phyloP scores from a whole-genome alignment of 306 rosid species.

The Pueraria montana region DNA sequence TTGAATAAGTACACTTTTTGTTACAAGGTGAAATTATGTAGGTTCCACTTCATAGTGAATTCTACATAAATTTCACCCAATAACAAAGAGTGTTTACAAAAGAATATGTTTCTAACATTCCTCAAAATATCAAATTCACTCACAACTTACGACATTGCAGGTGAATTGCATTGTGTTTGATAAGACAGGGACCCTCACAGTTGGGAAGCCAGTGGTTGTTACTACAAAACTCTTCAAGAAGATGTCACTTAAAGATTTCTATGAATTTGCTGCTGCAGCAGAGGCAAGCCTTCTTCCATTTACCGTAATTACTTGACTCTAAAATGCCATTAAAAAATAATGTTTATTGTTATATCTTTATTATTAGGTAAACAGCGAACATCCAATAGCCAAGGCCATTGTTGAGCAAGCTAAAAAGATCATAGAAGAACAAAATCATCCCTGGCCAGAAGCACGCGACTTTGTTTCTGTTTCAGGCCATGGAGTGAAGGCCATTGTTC shows the following conservation, averaged over 20 bases:
- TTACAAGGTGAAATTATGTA: background rate
- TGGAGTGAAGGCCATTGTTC: conserved; percentile 77
- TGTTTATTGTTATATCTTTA: conserved; percentile 13
- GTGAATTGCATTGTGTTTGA: conserved; percentile 89
- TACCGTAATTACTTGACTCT: background rate
- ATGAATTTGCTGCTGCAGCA: conserved; percentile 77
- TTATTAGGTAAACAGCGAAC: conserved; percentile 92
- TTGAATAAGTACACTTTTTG: background rate
- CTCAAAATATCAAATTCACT: background rate
- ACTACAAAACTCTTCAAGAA: conserved; percentile 57
- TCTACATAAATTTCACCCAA: background rate
- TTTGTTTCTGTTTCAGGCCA: conserved; percentile 80
- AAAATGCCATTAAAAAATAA: background rate
- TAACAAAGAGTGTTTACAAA: background rate
- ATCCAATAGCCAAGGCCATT: conserved; percentile 85
- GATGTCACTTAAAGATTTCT: conserved; percentile 56
- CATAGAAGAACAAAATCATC: conserved; percentile 58
- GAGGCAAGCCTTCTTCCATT: conserved; percentile 61
- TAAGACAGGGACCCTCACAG: conserved; percentile 94
- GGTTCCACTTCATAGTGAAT: background rate
- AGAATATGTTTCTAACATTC: background rate
- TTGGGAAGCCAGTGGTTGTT: conserved; percentile 84
- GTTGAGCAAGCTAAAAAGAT: conserved; percentile 74
- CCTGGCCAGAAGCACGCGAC: conserved; percentile 72
- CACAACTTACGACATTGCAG: conserved; percentile 45